Evolutionary conservation across 129 eudicot genomes (phyloP), one percentile per base, ranked within the genome.

Genomic region (Lactuca saligna): DNA sequence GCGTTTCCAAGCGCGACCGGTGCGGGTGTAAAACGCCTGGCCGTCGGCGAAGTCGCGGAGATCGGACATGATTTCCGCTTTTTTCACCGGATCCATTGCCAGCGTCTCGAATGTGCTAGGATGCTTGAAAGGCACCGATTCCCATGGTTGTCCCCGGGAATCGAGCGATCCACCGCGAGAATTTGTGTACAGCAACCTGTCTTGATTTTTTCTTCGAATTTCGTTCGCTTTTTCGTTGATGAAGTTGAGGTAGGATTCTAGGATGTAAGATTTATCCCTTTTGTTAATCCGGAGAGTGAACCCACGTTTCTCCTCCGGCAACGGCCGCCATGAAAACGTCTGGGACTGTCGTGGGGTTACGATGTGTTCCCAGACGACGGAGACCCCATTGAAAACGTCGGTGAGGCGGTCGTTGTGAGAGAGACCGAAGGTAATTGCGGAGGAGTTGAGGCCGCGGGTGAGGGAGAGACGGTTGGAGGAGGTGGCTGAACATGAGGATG

Each of bases 1-100:
- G 5, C 98, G 81, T 42, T 92, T 92, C 98, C 98, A 92, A 3
- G 96, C 96, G 60, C 98, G 81, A 3, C 98, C 98, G 3, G 96
- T 80, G 17, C 86, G 81, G 55, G 75, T 84, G 51, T 92, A 92
- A 69, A 92, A 92, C 31, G 78, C 71, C 25, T 83, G 75, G 3
- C 96, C 96, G 20, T 69, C 82, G 6, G 95, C 95, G 32, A 92
- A 92, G 57, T 92, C 96, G 5, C 62, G 61, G 5, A 92, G 82
- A 78, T 92, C 98, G 0, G 80, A 77, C 95, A 82, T 89, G 38
- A 92, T 92, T 25, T 84, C 83, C 0, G 72, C 13, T 34, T 92
- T 92, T 64, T 74, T 82, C 31, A 8, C 54, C 10, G 96, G 98
- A 75, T 92, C 96, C 87, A 92, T 86, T 0, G 98, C 98, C 4